Evolutionary conservation across 2,329 filamentous ascomycete genomes (phyloP).

Genomic region (Calonectria henricotiae): DNA sequence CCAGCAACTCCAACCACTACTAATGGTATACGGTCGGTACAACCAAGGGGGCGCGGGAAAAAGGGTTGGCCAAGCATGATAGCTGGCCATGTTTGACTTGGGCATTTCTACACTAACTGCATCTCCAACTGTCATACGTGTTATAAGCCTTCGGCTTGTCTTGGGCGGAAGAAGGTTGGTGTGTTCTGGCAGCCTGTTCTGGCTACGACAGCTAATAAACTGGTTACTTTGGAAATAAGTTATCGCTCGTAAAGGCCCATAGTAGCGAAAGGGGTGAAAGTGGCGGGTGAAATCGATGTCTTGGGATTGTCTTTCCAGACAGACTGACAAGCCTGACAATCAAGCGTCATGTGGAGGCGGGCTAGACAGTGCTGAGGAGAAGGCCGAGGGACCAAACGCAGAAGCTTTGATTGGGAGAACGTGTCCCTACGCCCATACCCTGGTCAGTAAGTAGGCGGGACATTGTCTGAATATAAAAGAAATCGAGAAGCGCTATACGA

Average conservation of each 20-base stretch:
- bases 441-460: neutral
- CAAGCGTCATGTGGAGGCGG: neutral
- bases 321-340: neutral
- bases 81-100: constrained; percentile 43
- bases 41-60: neutral
- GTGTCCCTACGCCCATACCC: neutral
- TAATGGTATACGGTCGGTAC: too few relatives aligned
- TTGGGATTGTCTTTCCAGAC: neutral
- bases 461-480: too few relatives aligned
- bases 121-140: constrained; percentile 23
- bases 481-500: neutral
- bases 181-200: constrained; percentile 6
- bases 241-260: constrained; percentile 1
- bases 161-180: neutral
- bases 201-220: neutral
- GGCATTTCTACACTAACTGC: constrained; percentile 23
- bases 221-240: constrained; percentile 9
- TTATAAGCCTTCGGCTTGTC: constrained; percentile 1
- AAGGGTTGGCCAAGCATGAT: neutral
- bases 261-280: constrained; percentile 24
- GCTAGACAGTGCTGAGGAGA: neutral
- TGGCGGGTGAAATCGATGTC: neutral
- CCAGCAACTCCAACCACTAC: neutral
- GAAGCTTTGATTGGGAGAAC: neutral
- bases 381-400: too few relatives aligned